Percentiles rank a stretch among this genome's conserved stretches.
phyloP scores from a whole-genome alignment of 805 yeast genomes.

The Kluyveromyces wickerhamii region DNA sequence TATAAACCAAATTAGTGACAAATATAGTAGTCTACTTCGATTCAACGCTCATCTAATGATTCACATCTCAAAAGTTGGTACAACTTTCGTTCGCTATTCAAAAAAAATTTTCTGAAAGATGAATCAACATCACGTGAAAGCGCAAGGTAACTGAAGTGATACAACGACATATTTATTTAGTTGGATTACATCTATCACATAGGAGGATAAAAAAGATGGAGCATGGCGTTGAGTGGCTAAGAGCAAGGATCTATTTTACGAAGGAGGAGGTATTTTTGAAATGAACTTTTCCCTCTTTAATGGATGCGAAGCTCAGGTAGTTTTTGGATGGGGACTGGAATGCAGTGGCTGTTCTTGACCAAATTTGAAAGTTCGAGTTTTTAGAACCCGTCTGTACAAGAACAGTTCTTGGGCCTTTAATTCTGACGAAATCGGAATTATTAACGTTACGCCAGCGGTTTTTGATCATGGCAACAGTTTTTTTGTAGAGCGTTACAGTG shows the following conservation, averaged over 20 bases:
- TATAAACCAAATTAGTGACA: slow-evolving; percentile 1
- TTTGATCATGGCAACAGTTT: background rate
- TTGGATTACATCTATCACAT: too few species aligned
- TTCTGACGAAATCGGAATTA: slow-evolving; percentile 14
- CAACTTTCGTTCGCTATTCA: too few species aligned
- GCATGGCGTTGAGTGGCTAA: too few species aligned
- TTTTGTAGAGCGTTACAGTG: background rate
- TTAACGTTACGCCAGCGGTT: background rate
- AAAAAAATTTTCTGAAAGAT: too few species aligned
- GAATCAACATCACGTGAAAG: too few species aligned
- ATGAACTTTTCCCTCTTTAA: slow-evolving; percentile 16
- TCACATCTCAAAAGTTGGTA: too few species aligned
- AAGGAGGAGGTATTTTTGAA: slow-evolving; percentile 20
- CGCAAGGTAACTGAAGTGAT: too few species aligned
- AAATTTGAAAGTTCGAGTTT: background rate
- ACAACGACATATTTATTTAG: too few species aligned
- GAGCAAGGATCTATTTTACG: too few species aligned
- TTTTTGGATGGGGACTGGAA: slow-evolving; percentile 8
- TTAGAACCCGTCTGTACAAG: slow-evolving; percentile 21
- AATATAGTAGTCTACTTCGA: background rate
- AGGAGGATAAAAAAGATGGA: too few species aligned
- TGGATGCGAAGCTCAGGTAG: slow-evolving; percentile 20
- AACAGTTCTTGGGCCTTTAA: slow-evolving; percentile 29
- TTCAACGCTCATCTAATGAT: too few species aligned
- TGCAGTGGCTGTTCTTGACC: slow-evolving; percentile 5